A percentile compares a stretch with the other conserved stretches of the same genome.
Conservation (phyloP, 148 eudicot species). For the Cornus kousa region DNA sequence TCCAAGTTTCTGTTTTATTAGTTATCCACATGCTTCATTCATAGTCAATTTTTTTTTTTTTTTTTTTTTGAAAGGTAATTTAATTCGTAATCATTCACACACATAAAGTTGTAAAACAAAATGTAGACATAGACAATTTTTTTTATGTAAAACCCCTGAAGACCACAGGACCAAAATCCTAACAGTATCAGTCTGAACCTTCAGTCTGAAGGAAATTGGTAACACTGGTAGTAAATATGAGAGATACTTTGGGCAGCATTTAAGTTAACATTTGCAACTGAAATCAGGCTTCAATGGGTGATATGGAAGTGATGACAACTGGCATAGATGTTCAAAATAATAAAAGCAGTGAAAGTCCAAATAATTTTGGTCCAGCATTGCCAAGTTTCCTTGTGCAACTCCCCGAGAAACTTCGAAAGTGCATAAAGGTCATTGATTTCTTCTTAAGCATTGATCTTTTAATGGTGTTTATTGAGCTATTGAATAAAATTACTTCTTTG, state of each 20-base stretch:
- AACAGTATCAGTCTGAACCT: background rate
- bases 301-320: slow-evolving; percentile 27
- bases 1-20: too few species aligned
- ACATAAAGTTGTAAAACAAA: too few species aligned
- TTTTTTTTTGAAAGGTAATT: too few species aligned
- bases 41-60: too few species aligned
- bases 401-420: slow-evolving; percentile 48
- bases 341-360: slow-evolving; percentile 23
- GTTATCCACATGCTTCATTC: too few species aligned
- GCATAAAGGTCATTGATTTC: slow-evolving; percentile 46
- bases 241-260: background rate
- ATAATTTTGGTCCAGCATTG: slow-evolving; percentile 38
- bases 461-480: background rate
- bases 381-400: slow-evolving; percentile 43
- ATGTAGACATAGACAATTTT: too few species aligned
- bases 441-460: background rate
- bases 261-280: slow-evolving; percentile 3
- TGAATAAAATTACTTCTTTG: background rate
- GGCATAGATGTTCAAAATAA: slow-evolving; percentile 16
- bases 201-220: background rate
- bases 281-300: slow-evolving; percentile 43
- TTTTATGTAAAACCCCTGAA: too few species aligned
- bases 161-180: too few species aligned
- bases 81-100: too few species aligned
- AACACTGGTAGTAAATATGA: background rate